Base-by-base conservation (phyloP, 345 rosid species). In the Gossypioides kirkii region DNA sequence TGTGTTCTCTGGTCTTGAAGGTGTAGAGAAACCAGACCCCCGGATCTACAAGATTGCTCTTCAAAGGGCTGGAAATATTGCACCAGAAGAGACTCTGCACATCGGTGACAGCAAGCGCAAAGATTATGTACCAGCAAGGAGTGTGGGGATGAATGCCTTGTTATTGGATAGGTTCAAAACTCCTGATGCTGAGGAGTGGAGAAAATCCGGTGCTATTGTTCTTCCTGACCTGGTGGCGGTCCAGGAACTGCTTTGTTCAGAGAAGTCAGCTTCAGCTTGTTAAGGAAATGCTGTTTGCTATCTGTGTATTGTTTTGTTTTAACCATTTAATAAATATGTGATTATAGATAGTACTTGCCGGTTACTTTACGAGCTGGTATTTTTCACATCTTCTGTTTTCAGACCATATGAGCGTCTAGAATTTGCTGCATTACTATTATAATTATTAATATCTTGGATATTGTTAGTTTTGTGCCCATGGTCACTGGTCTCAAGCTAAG, bases 121-220 rank as follows among this genome's bases (percentile, higher is more conserved):
- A 58, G 62, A 58, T 11, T 58, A 58, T 58, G 62, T 58, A 32
- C 62, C 62, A 5, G 62, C 62, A 11, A 25, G 32, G 36, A 58
- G 62, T 58, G 36, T 58, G 36, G 62, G 62, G 36, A 58, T 58
- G 62, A 58, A 58, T 23, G 62, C 62, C 3, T 25, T 58, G 62
- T 58, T 58, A 55, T 55, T 55, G 78, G 98, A 94, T 80, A 84
- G 98, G 89, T 94, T 94, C 67, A 85, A 87, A 74, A 92, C 92
- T n/a, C 77, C 89, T 3, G 91, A 91, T 62, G 99, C 97, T 4
- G 79, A 82, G 77, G 90, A 85, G 53, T 92, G 99, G 99, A 84
- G 80, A 74, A 82, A 85, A 77, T 82, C 92, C 10, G 96, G 97
- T 41, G 97, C 94, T 12, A 62, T 77, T 49, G 98, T 94, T 78